Base-by-base conservation (phyloP, 2,329 filamentous ascomycete genomes). In the Pezizomycotina sp. region DNA sequence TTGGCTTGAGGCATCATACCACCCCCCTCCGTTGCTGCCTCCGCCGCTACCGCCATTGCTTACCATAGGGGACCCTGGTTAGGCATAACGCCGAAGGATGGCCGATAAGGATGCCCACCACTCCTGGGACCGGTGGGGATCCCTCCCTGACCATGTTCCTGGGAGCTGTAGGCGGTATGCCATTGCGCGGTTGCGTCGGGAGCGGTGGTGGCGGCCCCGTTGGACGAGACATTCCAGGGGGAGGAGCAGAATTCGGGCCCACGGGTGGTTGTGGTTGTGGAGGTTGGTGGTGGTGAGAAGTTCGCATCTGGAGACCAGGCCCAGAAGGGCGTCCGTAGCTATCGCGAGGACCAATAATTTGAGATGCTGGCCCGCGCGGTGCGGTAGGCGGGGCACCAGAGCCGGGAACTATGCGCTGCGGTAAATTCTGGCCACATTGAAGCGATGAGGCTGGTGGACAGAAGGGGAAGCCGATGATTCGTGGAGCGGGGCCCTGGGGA, bases 91-190 rank as follows among this genome's bases (percentile, higher is more conserved):
- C 48, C 18, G 44, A 48, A 33, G 33, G 46, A 28, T 36, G 50
- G 23, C 43, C 49, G 15, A 45, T 52, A 20, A 38, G 49, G 33
- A 48, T 52, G 22, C 18, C 43, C 12, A 25, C 38, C 27, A 26
- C 34, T 19, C 32, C 37, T 15, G 12, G 40, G 18, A 8, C 37
- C 37, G 4, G 45, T 44, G 9, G 45, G 42, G 20, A 44, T 32
- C 14, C n/a, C 45, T 35, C n/a, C 38, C 38, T 14, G 36, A 49
- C 30, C 47, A 43, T 71, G 67, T 31, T 69, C 71, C 58, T 71
- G 68, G 49, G 66, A 59, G 46, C 71, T 63, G 61, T 76, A 74
- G 48, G 61, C 57, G 38, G 68, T 6, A 32, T 10, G 14, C 33
- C n/a, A 20, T 12, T 12, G 12, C 37, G 32, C 12, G 33, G 40